Conservation (phyloP, 164 flowering plant genomes). For the Aristolochia californica region DNA sequence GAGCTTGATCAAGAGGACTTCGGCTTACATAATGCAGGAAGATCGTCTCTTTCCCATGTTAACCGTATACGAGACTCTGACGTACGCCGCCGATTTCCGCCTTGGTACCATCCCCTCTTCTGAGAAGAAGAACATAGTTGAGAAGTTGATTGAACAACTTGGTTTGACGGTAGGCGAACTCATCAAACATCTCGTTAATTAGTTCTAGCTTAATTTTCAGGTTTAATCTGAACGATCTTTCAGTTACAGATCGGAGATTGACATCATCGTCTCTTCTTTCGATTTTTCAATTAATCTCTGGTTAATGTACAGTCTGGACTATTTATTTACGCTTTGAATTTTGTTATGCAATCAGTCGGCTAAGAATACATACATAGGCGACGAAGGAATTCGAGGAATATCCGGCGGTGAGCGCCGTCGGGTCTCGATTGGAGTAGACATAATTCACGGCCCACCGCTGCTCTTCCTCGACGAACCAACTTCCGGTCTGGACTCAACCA, state of each 20-base stretch:
- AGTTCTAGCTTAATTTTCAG: too few relatives aligned
- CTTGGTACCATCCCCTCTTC: slow-evolving; percentile 31
- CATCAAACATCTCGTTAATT: too few relatives aligned
- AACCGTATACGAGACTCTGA: slow-evolving; percentile 60
- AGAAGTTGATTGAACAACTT: slow-evolving; percentile 56
- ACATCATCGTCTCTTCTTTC: too few relatives aligned
- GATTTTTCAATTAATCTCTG: not conserved
- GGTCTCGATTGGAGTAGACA: slow-evolving; percentile 67
- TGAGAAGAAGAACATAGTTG: slow-evolving; percentile 49
- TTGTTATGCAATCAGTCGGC: slow-evolving; percentile 42
- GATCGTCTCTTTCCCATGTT: slow-evolving; percentile 67
- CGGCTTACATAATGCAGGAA: slow-evolving; percentile 78
- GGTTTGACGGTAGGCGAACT: slow-evolving; percentile 47
- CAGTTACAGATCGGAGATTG: too few relatives aligned
- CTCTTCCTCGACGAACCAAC: slow-evolving; percentile 73
- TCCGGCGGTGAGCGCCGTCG: slow-evolving; percentile 72
- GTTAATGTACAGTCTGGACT: too few relatives aligned
- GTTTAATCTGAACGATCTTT: too few relatives aligned
- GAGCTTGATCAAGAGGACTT: slow-evolving; percentile 52
- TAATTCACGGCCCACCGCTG: slow-evolving; percentile 57
- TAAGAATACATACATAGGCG: slow-evolving; percentile 64
- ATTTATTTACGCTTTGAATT: too few relatives aligned
- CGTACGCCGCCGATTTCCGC: slow-evolving; percentile 71
- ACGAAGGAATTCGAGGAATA: slow-evolving; percentile 61
- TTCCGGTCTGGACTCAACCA: slow-evolving; percentile 71